Percentiles rank a stretch among this genome's conserved stretches.
phyloP scores from a whole-genome alignment of 1,139 yeast genomes.

The Zygosaccharomyces sapae region DNA sequence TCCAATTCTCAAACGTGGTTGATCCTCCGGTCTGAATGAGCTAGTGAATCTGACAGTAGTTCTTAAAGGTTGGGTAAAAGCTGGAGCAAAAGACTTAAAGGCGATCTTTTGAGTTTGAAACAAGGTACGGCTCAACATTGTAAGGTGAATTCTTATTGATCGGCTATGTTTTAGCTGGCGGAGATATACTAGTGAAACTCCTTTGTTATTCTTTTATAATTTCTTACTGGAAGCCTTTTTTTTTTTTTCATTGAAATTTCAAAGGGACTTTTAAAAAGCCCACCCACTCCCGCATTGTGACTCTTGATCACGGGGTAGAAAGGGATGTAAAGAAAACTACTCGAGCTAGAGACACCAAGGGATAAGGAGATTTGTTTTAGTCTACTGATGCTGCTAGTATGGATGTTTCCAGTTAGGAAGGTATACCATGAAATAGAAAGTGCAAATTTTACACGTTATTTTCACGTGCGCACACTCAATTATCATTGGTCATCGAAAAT shows the following conservation, averaged over 20 bases:
- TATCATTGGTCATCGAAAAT: too few relatives aligned
- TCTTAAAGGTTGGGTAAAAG: conserved; percentile 17
- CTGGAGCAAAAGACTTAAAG: conserved; percentile 1
- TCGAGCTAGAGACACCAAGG: background rate
- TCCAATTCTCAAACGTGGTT: conserved; percentile 63
- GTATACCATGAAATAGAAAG: too few relatives aligned
- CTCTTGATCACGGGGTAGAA: background rate
- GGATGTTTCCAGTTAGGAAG: too few relatives aligned
- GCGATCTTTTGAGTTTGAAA: conserved; percentile 24
- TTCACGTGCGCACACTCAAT: too few relatives aligned
- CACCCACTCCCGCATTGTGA: conserved; percentile 2
- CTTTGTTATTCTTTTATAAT: conserved; percentile 1
- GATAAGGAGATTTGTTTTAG: too few relatives aligned
- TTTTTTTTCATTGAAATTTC: conserved; percentile 1
- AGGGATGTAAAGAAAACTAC: conserved; percentile 4
- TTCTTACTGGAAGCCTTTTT: background rate
- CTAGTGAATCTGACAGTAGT: conserved; percentile 33
- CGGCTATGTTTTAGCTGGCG: background rate
- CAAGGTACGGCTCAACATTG: conserved; percentile 32
- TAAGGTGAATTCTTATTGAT: background rate
- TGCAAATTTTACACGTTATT: too few relatives aligned
- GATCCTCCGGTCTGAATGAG: conserved; percentile 55
- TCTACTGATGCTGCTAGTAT: too few relatives aligned
- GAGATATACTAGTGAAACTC: background rate
- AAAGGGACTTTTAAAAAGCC: conserved; percentile 3